Percentiles rank a stretch among this genome's conserved stretches.
phyloP scores from a whole-genome alignment of 106 monocot species.

The Dendrobium catenatum region DNA sequence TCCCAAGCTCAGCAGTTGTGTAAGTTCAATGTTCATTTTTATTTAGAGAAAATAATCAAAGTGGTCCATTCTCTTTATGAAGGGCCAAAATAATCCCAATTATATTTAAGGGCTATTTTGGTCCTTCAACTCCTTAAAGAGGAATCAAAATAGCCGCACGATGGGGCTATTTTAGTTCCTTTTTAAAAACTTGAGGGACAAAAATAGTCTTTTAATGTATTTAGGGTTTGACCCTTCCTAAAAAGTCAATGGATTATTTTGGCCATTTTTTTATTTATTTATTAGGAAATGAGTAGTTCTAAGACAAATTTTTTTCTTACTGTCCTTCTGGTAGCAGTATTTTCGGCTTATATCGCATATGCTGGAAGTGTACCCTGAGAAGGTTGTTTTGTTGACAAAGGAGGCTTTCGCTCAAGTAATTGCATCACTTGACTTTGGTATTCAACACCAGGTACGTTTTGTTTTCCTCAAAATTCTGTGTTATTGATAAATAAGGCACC shows the following conservation, averaged over 20 bases:
- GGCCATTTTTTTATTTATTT: not conserved
- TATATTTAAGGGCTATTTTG: too few species aligned
- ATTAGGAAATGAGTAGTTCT: not conserved
- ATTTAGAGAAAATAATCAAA: not conserved
- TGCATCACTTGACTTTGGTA: conserved; percentile 67
- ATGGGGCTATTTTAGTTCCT: too few species aligned
- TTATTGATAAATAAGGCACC: not conserved
- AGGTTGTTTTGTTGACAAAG: conserved; percentile 62
- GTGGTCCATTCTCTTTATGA: too few species aligned
- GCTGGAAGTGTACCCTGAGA: conserved; percentile 97
- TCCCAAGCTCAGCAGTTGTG: conserved; percentile 78
- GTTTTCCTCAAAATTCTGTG: not conserved
- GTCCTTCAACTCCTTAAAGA: too few species aligned
- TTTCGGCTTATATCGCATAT: conserved; percentile 78
- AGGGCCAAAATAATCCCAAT: too few species aligned
- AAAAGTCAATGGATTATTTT: too few species aligned
- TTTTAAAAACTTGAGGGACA: too few species aligned
- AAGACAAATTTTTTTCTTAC: not conserved
- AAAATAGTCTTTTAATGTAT: too few species aligned
- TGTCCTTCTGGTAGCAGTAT: conserved; percentile 54
- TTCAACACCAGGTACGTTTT: conserved; percentile 63
- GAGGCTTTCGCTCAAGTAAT: conserved; percentile 68
- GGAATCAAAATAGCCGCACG: too few species aligned
- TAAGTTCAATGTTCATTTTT: conserved; percentile 31
- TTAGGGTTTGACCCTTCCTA: too few species aligned